A percentile compares a stretch with the other conserved stretches of the same genome.
Conservation (phyloP, 139 green algal species). For the Deuterostichococcus epilithicus region DNA sequence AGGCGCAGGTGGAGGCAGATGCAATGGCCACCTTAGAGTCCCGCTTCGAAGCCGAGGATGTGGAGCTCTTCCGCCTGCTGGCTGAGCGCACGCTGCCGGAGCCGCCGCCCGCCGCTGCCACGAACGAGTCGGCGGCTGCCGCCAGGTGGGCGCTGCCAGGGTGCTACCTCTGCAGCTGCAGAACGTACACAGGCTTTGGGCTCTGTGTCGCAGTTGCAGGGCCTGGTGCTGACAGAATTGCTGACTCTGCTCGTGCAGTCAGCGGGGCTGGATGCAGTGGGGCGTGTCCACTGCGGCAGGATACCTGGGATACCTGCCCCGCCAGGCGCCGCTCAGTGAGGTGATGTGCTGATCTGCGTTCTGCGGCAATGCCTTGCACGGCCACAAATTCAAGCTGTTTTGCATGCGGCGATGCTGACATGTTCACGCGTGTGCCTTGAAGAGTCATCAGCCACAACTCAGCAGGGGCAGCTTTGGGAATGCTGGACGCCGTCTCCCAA, state of each 20-base stretch:
- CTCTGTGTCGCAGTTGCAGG: background rate
- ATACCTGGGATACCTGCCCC: constrained; percentile 35
- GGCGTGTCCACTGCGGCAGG: constrained; percentile 25
- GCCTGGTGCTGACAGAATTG: background rate
- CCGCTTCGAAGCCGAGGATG: constrained; percentile 25
- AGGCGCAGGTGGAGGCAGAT: constrained; percentile 4
- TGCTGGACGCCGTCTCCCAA: no score
- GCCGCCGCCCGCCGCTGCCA: background rate
- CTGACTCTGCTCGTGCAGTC: constrained; percentile 4
- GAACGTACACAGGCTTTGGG: no score
- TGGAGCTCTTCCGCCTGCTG: constrained; percentile 28
- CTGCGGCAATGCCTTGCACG: no score
- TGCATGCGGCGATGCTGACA: no score
- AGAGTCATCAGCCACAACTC: no score
- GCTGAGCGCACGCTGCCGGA: constrained; percentile 20
- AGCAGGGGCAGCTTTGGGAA: no score
- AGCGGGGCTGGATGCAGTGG: constrained; percentile 27
- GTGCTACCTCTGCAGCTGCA: background rate
- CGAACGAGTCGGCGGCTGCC: background rate
- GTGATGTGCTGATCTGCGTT: no score
- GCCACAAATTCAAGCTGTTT: no score
- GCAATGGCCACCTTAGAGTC: constrained; percentile 33
- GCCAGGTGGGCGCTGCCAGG: background rate
- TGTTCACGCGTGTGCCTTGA: no score
- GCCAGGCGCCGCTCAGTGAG: constrained; percentile 1